phyloP scores from a whole-genome alignment of 495 filamentous ascomycete species.

The Mytilinidion resinicola region DNA sequence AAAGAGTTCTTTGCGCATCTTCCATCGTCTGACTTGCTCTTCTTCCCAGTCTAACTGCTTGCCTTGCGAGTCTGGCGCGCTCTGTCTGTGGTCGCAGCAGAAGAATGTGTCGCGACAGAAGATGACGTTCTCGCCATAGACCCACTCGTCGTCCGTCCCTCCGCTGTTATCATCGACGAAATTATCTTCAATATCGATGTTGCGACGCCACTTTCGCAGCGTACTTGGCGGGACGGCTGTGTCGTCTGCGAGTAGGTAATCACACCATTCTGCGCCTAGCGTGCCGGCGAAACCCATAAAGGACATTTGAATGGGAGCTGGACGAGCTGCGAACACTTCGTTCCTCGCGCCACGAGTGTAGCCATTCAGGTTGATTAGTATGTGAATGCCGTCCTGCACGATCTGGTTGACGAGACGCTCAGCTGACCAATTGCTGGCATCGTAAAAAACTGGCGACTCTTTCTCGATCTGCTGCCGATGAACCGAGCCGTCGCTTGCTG shows the following conservation, averaged over 20 bases:
- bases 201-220: constrained; percentile 68
- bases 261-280: constrained; percentile 96
- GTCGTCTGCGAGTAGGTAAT: constrained; percentile 88
- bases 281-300: constrained; percentile 99
- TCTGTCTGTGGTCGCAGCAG: constrained; percentile 96
- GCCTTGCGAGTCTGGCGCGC: constrained; percentile 69
- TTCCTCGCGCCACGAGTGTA: constrained; percentile 97
- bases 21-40: constrained; percentile 78
- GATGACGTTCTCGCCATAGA: constrained; percentile 96
- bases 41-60: constrained; percentile 68
- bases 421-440: constrained; percentile 80
- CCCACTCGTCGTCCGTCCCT: constrained; percentile 66
- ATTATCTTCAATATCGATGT: constrained; percentile 65
- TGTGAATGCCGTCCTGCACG: constrained; percentile 88
- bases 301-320: constrained; percentile 96
- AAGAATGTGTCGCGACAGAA: constrained; percentile 96
- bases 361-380: constrained; percentile 93
- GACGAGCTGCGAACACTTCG: constrained; percentile 91
- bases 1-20: constrained; percentile 93
- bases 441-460: constrained; percentile 86
- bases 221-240: constrained; percentile 80
- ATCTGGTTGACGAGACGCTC: constrained; percentile 87
- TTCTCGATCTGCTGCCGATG: constrained; percentile 92
- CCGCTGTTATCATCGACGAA: constrained; percentile 61
- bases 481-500: constrained; percentile 79